Evolutionary conservation across 1,284 basidiomycete species (phyloP).

Genomic region (Fomitopsis pinicola): DNA sequence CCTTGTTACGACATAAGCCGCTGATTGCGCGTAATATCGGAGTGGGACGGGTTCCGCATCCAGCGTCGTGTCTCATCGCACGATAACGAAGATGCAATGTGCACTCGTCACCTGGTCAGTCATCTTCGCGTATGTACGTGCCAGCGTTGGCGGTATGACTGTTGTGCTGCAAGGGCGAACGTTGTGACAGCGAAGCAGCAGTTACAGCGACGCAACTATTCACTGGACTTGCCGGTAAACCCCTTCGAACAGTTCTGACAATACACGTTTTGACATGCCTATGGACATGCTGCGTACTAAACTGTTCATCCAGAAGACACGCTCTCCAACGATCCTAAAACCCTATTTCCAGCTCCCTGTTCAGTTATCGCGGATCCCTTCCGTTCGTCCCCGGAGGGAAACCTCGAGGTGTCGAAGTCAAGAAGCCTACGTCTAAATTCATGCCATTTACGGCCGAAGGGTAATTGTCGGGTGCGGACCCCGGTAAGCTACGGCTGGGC

Average conservation of each 20-base stretch:
- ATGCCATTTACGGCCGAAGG: slow-evolving; percentile 5
- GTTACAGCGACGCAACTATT: not conserved
- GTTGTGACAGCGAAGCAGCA: not conserved
- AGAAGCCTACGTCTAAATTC: slow-evolving; percentile 8
- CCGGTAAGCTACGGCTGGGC: slow-evolving; percentile 1
- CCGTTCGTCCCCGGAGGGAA: not conserved
- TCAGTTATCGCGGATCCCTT: slow-evolving; percentile 1
- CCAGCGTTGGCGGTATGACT: not conserved
- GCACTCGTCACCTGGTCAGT: not conserved
- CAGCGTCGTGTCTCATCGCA: not conserved
- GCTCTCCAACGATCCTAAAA: not conserved
- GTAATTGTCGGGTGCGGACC: slow-evolving; percentile 2
- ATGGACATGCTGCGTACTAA: not conserved
- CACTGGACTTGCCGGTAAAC: not conserved
- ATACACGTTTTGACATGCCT: not conserved
- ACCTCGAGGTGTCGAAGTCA: slow-evolving; percentile 6
- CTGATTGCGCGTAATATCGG: not conserved
- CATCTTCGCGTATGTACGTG: not conserved
- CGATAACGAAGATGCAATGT: too few species aligned
- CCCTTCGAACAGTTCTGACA: not conserved
- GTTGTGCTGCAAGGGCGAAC: not conserved
- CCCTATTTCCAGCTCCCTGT: not conserved
- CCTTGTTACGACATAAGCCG: not conserved
- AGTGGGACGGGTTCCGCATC: not conserved
- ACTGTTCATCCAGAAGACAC: not conserved